A percentile compares a stretch with the other conserved stretches of the same genome.
These are phyloP conservation scores for Avena atlantica DNA, from an alignment of 176 grass and related monocot genomes.

Conservation along the genomic window DNA sequence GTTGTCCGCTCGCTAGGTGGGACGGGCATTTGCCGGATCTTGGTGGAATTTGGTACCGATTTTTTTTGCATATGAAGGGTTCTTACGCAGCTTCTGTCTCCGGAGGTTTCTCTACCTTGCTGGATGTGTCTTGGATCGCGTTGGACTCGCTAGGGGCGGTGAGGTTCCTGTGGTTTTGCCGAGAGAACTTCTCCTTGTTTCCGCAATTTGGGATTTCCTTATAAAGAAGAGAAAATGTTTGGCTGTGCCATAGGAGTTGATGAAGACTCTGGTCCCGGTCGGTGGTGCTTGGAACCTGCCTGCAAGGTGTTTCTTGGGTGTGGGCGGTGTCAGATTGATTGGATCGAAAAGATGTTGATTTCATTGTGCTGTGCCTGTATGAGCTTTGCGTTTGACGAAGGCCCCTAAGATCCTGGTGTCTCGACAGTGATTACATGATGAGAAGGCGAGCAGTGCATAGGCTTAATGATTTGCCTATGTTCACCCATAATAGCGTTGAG, in stretches of 20 bases:
- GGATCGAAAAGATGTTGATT: background rate
- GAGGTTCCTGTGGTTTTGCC: background rate
- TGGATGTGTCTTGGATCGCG: background rate
- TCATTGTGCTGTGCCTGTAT: background rate
- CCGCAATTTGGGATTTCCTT: background rate
- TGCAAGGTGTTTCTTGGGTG: slow-evolving; percentile 5
- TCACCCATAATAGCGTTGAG: background rate
- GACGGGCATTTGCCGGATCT: background rate
- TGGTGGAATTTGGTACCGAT: background rate
- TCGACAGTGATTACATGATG: background rate
- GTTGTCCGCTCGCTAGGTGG: background rate
- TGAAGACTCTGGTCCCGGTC: background rate
- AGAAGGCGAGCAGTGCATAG: background rate
- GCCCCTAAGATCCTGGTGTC: background rate
- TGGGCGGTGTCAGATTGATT: background rate
- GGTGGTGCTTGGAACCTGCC: background rate
- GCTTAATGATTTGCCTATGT: slow-evolving; percentile 1
- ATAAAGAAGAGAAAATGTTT: background rate
- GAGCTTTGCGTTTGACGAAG: background rate
- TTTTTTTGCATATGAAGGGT: background rate
- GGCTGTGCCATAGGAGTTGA: background rate
- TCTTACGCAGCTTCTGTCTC: background rate
- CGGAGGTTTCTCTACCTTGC: background rate
- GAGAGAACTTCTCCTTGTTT: background rate
- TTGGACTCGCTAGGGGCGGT: background rate